Evolutionary conservation across 2,329 filamentous ascomycete genomes (phyloP).

Genomic region (Torrubiella hemipterigena): DNA sequence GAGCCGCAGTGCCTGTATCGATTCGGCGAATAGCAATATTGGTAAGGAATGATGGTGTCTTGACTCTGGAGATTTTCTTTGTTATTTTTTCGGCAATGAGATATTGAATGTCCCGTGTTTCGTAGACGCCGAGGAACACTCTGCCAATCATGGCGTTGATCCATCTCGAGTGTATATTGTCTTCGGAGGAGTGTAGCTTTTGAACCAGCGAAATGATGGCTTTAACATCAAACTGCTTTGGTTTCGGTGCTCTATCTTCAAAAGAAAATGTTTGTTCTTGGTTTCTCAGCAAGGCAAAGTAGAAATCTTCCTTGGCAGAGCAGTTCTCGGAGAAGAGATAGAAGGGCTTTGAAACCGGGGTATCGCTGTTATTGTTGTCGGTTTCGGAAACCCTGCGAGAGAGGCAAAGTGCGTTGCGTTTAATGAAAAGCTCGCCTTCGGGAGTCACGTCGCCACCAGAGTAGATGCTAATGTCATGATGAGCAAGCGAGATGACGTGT

Average conservation of each 20-base stretch:
- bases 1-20: slow-evolving; percentile 75
- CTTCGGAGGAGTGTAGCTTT: slow-evolving; percentile 79
- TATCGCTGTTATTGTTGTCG: slow-evolving; percentile 40
- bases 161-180: slow-evolving; percentile 84
- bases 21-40: slow-evolving; percentile 74
- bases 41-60: slow-evolving; percentile 81
- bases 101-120: slow-evolving; percentile 68
- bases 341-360: slow-evolving; percentile 63
- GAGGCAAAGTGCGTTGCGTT: slow-evolving; percentile 78
- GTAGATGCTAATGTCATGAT: slow-evolving; percentile 77
- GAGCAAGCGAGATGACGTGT: slow-evolving; percentile 85
- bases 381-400: slow-evolving; percentile 48
- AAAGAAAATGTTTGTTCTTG: slow-evolving; percentile 57
- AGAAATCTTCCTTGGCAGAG: slow-evolving; percentile 97
- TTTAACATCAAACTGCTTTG: slow-evolving; percentile 68
- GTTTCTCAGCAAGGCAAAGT: slow-evolving; percentile 79
- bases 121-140: slow-evolving; percentile 78
- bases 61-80: slow-evolving; percentile 91
- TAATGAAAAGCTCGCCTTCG: slow-evolving; percentile 92
- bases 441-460: slow-evolving; percentile 66
- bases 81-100: slow-evolving; percentile 77
- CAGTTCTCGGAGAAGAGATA: slow-evolving; percentile 91
- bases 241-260: slow-evolving; percentile 47
- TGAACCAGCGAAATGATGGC: slow-evolving; percentile 86
- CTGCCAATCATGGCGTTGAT: slow-evolving; percentile 85